phyloP scores from a whole-genome alignment of 345 rosid species.

The Camelina neglecta region DNA sequence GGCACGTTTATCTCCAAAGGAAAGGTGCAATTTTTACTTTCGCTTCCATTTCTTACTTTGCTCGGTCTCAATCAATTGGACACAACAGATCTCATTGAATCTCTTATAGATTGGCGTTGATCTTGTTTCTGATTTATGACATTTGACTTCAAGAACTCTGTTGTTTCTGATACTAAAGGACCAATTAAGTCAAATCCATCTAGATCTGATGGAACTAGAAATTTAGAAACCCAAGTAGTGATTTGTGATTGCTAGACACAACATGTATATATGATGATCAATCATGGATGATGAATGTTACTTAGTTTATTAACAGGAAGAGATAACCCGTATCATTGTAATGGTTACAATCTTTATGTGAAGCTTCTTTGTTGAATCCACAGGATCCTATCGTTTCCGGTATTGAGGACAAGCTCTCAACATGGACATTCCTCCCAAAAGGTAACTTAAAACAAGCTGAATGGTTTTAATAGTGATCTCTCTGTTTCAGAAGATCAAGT shows the following conservation, averaged over 20 bases:
- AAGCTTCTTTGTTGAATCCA: slow-evolving; percentile 29
- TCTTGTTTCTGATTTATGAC: not conserved
- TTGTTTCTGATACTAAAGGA: slow-evolving; percentile 17
- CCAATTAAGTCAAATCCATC: slow-evolving; percentile 1
- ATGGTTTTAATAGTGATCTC: not conserved
- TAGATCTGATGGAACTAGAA: not conserved
- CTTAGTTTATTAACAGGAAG: not conserved
- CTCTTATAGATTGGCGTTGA: not conserved
- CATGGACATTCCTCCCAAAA: slow-evolving; percentile 98
- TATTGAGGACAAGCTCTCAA: slow-evolving; percentile 87
- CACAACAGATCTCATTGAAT: slow-evolving; percentile 16
- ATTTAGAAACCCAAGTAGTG: not conserved
- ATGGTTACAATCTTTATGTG: slow-evolving; percentile 11
- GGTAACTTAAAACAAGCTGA: slow-evolving; percentile 49
- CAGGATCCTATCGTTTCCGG: slow-evolving; percentile 92
- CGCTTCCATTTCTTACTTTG: not conserved
- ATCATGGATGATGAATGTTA: no score
- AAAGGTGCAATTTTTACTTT: slow-evolving; percentile 54
- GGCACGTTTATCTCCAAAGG: slow-evolving; percentile 91
- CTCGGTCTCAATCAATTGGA: not conserved
- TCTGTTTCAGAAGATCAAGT: slow-evolving; percentile 5
- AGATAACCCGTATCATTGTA: not conserved
- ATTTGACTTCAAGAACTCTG: not conserved
- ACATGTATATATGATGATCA: no score
- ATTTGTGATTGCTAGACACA: not conserved